Conservation (phyloP, 805 yeast genomes). For the Candida tammaniensis region DNA sequence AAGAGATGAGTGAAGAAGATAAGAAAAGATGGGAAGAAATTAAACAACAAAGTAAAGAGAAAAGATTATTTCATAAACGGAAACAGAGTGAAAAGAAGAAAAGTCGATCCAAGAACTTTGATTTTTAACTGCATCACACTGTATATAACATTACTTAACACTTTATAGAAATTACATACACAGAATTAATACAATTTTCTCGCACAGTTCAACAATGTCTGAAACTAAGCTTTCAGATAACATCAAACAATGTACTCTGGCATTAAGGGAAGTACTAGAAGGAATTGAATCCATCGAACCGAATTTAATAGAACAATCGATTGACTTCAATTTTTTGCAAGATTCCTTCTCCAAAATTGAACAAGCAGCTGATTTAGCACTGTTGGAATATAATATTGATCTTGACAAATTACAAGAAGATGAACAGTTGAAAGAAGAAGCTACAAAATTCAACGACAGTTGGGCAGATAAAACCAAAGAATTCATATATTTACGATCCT, state of each 20-base stretch:
- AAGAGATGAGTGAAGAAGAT: constrained; percentile 47
- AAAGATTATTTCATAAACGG: constrained; percentile 32
- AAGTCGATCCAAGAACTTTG: constrained; percentile 33
- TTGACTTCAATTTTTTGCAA: too few relatives aligned
- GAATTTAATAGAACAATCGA: too few relatives aligned
- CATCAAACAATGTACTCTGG: constrained; percentile 1
- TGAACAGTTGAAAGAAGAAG: constrained; percentile 11
- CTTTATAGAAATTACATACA: neutral
- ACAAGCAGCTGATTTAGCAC: too few relatives aligned
- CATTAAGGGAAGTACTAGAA: too few relatives aligned
- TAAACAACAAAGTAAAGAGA: constrained; percentile 28
- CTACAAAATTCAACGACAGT: constrained; percentile 20
- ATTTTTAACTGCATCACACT: too few relatives aligned
- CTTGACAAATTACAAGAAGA: constrained; percentile 7
- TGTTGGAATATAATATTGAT: constrained; percentile 6
- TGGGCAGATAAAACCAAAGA: constrained; percentile 20
- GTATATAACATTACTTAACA: too few relatives aligned
- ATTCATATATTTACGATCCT: constrained; percentile 19
- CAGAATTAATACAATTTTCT: too few relatives aligned
- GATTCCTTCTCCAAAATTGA: too few relatives aligned
- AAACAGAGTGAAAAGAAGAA: constrained; percentile 38
- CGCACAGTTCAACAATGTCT: neutral
- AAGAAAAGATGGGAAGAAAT: constrained; percentile 50
- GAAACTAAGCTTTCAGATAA: constrained; percentile 1
- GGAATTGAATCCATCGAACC: too few relatives aligned